phyloP scores from a whole-genome alignment of 2,329 filamentous ascomycete genomes.

The Aspergillus sp. region DNA sequence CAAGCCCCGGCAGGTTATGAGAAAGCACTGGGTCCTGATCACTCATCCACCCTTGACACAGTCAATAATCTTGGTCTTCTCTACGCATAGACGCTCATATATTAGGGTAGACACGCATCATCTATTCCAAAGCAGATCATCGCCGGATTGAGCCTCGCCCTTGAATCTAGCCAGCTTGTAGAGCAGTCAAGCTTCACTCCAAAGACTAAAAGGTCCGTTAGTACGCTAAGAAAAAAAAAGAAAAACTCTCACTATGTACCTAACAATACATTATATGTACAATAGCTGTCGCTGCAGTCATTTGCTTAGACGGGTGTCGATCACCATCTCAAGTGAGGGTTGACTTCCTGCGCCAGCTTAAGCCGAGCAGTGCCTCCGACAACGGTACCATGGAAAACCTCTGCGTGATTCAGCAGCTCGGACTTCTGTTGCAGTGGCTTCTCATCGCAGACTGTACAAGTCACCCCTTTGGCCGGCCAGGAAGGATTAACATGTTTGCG shows the following conservation, averaged over 20 bases:
- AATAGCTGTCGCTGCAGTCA: not conserved
- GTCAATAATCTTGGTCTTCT: slow-evolving; percentile 16
- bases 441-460: slow-evolving; percentile 19
- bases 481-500: slow-evolving; percentile 19
- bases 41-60: slow-evolving; percentile 9
- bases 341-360: not conserved
- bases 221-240: not conserved
- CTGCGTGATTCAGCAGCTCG: slow-evolving; percentile 21
- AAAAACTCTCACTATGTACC: not conserved
- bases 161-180: not conserved
- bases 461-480: slow-evolving; percentile 17
- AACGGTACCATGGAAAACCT: slow-evolving; percentile 16
- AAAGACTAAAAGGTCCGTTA: not conserved
- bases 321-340: slow-evolving; percentile 1
- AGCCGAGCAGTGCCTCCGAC: slow-evolving; percentile 14
- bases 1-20: not conserved
- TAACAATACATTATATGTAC: not conserved
- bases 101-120: not conserved
- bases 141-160: not conserved
- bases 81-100: not conserved
- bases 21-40: slow-evolving; percentile 1
- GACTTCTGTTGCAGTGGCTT: slow-evolving; percentile 16
- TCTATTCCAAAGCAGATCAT: not conserved
- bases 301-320: not conserved
- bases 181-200: not conserved